Base-by-base conservation (phyloP, 1,284 basidiomycete species). In the Gastroboletus turbinatus region DNA sequence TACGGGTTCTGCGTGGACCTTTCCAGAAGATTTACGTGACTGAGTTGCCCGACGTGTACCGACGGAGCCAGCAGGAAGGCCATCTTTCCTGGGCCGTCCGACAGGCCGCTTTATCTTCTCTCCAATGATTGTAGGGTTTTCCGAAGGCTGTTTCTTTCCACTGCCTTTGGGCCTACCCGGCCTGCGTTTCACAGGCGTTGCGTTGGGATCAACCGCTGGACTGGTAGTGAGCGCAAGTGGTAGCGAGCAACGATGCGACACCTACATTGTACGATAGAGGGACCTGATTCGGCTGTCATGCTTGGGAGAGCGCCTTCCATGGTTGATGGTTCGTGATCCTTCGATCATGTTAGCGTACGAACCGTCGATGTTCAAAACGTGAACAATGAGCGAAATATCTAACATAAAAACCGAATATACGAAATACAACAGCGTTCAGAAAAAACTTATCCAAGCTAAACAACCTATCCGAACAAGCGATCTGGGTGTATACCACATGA, bases 151-250 rank as follows among this genome's bases (percentile, higher is more conserved):
- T 54, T 83, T 83, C 68, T 83, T 82, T 35, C 78, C 79, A 53
- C 80, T 82, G 38, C 80, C 81, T 59, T 81, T 81, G 16, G 81
- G 81, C 35, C 81, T 73, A 7, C 81, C 81, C 36, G 81, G 81
- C 47, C 75, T 75, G 36, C 81, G 77, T 62, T 82, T 83, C 17
- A 65, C 61, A 5, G 70, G 60, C 25, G 69, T 60, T 14, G 56
- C 57, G 17, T 50, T 67, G 21, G 67, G 68, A 56, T 72, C 70
- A 23, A 58, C 56, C 36, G 68, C 69, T 70, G 45, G 21, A 38
- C 36, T 29, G 8, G 25, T 29, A 27, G 42, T 67, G 53, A 69
- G 58, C 44, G n/a, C 14, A 17, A 52, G 36, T 30, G 29, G 42
- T 48, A 10, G 13, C 19, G 29, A 46, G 30, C 19, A 27, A 43